Conservation (phyloP, 2,329 filamentous ascomycete genomes). For the Verticillium longisporum region DNA sequence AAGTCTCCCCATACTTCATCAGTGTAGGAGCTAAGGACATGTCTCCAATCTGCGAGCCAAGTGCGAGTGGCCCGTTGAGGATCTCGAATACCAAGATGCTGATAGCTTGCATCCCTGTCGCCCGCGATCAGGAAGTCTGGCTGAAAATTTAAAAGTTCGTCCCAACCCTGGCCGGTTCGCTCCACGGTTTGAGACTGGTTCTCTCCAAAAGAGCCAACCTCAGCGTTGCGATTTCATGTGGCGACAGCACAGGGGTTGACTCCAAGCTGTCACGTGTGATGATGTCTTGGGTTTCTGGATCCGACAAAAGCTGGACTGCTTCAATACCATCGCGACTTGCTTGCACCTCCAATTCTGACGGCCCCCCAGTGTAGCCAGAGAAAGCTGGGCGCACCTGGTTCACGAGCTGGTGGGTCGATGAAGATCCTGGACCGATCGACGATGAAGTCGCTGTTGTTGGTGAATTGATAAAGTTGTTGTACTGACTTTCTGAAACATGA, state of each 20-base stretch:
- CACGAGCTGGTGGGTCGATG: background rate
- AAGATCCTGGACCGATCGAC: background rate
- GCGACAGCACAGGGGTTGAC: conserved; percentile 8
- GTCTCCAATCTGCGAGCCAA: conserved; percentile 50
- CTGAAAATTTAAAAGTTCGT: conserved; percentile 42
- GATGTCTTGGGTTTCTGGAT: conserved; percentile 8
- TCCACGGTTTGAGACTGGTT: background rate
- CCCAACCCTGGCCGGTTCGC: conserved; percentile 24
- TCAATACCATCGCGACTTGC: conserved; percentile 9
- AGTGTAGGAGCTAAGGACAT: conserved; percentile 48
- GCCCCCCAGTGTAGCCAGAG: background rate
- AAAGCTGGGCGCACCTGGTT: background rate
- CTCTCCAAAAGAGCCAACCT: conserved; percentile 16
- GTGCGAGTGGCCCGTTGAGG: conserved; percentile 28
- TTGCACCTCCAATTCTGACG: conserved; percentile 6
- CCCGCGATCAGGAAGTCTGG: conserved; percentile 30
- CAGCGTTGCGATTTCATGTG: conserved; percentile 13
- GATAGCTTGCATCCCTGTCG: conserved; percentile 1
- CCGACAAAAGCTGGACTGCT: conserved; percentile 9
- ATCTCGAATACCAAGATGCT: conserved; percentile 32
- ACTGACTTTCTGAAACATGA: conserved; percentile 10
- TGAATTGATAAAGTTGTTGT: conserved; percentile 1
- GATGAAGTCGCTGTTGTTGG: background rate
- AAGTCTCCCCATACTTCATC: conserved; percentile 66
- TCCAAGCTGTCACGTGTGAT: conserved; percentile 9